Evolutionary conservation across 1,139 yeast genomes (phyloP), one percentile per base, ranked within the genome.

Genomic region (Williopsis jadinii): DNA sequence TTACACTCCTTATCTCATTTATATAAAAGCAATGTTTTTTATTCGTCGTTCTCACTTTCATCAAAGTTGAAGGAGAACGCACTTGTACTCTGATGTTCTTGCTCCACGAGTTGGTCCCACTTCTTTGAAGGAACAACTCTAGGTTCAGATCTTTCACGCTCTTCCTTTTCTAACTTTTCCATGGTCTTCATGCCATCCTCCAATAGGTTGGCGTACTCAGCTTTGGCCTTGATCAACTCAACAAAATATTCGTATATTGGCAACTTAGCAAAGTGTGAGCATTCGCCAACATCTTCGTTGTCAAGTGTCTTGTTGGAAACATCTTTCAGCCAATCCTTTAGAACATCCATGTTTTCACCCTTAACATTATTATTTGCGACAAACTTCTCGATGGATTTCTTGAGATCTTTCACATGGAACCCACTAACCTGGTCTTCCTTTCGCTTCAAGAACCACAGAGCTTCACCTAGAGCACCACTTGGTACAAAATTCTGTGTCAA

Each of bases 401-500:
- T 67, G 14, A 81, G 73, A 39, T 73, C 73, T 36, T 66, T 67
- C 9, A 80, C 72, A 44, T 77, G 75, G 60, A 88, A 87, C 9
- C 97, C 97, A 42, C 90, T 80, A 11, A 87, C 70, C 59, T 88
- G 96, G 34, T 73, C 73, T 8, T 71, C 68, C 55, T 80, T 84
- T 50, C 75, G 70, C 52, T 80, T 75, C 55, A 88, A 71, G 53
- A 88, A 88, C 50, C 74, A 65, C 45, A 85, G 64, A 2, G 80
- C 94, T 34, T 71, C 67, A 15, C 75, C 68, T 27, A 84, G 65
- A 41, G 77, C 75, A 32, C 75, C 69, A 33, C 58, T 58, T 0
- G 96, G 95, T 6, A 86, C 92, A 61, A 87, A 88, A 58, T 88
- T 88, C 50, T 86, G 95, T 0, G 97, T 88, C 53, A 87, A 63